Percentiles rank a stretch among this genome's conserved stretches.
Evolutionary conservation across 2,329 filamentous ascomycete species (phyloP).

Genomic region (Botrytis fragariae): DNA sequence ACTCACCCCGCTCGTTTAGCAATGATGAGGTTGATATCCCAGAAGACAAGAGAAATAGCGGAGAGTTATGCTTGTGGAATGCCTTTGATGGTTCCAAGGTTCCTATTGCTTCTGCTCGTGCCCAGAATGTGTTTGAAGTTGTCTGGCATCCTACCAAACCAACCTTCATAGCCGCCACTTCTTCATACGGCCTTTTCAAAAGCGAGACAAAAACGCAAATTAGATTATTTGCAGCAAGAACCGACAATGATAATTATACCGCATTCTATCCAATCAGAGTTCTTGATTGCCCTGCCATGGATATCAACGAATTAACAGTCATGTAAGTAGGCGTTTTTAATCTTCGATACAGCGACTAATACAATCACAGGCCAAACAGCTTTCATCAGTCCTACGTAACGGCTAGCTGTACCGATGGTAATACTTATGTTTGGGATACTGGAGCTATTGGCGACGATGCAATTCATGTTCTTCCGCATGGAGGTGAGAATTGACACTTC

Average conservation of each 20-base stretch:
- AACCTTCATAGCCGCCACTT: conserved; percentile 57
- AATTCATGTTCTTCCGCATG: conserved; percentile 56
- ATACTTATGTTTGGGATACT: conserved; percentile 63
- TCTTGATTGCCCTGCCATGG: conserved; percentile 57
- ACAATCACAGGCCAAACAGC: conserved; percentile 49
- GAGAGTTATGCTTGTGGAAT: conserved; percentile 61
- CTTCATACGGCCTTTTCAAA: conserved; percentile 47
- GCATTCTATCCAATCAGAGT: conserved; percentile 50
- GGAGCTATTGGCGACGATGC: conserved; percentile 50
- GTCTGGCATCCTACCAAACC: conserved; percentile 57
- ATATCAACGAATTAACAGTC: conserved; percentile 62
- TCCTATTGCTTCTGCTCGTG: conserved; percentile 50
- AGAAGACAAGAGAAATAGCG: conserved; percentile 54
- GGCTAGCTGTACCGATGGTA: conserved; percentile 60
- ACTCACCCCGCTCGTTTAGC: conserved; percentile 56
- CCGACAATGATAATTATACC: conserved; percentile 33
- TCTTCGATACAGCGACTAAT: conserved; percentile 30
- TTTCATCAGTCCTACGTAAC: conserved; percentile 52
- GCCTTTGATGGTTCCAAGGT: conserved; percentile 43
- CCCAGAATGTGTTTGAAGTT: conserved; percentile 63
- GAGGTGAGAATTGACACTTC: conserved; percentile 36
- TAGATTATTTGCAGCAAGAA: conserved; percentile 48
- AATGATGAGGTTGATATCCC: conserved; percentile 57
- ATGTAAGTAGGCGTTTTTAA: conserved; percentile 40
- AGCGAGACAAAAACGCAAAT: conserved; percentile 55